A percentile compares a stretch with the other conserved stretches of the same genome.
phyloP scores from a whole-genome alignment of 2,329 filamentous ascomycete species.

The Penicillium janthinellum region DNA sequence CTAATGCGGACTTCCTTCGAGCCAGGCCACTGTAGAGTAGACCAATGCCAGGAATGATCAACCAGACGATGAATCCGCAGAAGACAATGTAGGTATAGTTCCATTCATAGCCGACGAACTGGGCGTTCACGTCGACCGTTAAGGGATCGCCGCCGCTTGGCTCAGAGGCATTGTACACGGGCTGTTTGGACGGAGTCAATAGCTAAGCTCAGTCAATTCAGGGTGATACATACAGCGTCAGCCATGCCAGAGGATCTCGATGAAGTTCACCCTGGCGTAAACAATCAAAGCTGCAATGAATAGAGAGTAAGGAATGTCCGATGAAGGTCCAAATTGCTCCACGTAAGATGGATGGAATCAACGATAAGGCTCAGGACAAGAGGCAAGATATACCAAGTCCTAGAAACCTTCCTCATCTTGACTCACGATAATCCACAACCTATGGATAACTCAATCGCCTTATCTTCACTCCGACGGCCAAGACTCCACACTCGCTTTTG shows the following conservation, averaged over 20 bases:
- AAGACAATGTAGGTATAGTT: conserved; percentile 62
- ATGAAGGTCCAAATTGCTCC: neutral
- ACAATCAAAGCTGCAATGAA: neutral
- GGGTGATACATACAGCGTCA: conserved; percentile 6
- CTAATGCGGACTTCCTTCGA: conserved; percentile 62
- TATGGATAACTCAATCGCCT: neutral
- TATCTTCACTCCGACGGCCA: conserved; percentile 3
- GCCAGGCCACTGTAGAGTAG: conserved; percentile 66
- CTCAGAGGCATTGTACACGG: conserved; percentile 38
- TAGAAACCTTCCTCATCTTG: neutral
- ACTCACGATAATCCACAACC: neutral
- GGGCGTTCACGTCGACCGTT: conserved; percentile 58
- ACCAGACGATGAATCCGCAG: conserved; percentile 63
- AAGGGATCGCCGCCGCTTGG: conserved; percentile 59
- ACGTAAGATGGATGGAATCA: neutral
- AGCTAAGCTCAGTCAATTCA: neutral
- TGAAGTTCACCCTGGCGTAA: neutral
- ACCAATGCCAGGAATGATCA: conserved; percentile 68
- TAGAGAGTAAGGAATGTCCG: neutral
- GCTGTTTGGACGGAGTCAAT: conserved; percentile 19
- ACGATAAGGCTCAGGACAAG: neutral
- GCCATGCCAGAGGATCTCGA: conserved; percentile 7
- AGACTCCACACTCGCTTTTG: neutral
- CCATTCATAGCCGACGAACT: conserved; percentile 61
- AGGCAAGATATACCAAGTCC: neutral